Evolutionary conservation across 495 filamentous ascomycete species (phyloP).

Genomic region (Aspergillus conjunctus): DNA sequence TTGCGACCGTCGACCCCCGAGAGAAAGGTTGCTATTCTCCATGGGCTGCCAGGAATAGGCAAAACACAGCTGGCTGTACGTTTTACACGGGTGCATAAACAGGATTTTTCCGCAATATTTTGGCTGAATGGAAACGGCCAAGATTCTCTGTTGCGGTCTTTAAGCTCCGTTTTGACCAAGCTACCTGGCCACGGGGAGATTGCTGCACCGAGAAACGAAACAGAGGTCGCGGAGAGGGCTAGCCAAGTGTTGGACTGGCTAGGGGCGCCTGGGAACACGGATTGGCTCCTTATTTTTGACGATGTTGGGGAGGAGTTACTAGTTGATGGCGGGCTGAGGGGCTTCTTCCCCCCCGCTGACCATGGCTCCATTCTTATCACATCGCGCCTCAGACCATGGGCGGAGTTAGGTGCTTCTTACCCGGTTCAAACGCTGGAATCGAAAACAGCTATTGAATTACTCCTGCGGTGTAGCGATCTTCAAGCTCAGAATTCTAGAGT

Average conservation of each 20-base stretch:
- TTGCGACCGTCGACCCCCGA: constrained; percentile 19
- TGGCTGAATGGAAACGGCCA: constrained; percentile 35
- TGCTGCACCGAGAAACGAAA: constrained; percentile 17
- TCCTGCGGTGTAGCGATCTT: not conserved
- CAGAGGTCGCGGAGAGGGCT: constrained; percentile 1
- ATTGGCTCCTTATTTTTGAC: constrained; percentile 45
- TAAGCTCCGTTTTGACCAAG: constrained; percentile 23
- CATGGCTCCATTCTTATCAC: constrained; percentile 48
- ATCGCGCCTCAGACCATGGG: constrained; percentile 33
- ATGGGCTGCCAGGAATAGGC: constrained; percentile 45
- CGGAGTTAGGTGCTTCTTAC: constrained; percentile 24
- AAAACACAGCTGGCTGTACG: constrained; percentile 46
- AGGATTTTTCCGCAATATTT: constrained; percentile 35
- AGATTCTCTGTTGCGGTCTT: constrained; percentile 23
- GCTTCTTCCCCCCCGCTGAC: constrained; percentile 37
- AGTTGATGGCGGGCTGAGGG: constrained; percentile 17
- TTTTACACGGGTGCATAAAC: constrained; percentile 34
- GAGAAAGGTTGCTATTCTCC: constrained; percentile 32
- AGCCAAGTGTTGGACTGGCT: constrained; percentile 5
- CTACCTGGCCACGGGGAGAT: constrained; percentile 17
- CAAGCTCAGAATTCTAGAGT: not conserved
- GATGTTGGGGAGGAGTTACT: constrained; percentile 41
- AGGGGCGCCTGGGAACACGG: constrained; percentile 26
- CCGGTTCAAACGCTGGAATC: not conserved
- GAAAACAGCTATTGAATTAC: not conserved